Percentiles rank a stretch among this genome's conserved stretches.
Evolutionary conservation across 177 flowering plant species (phyloP).

Genomic region (Telopea speciosissima): DNA sequence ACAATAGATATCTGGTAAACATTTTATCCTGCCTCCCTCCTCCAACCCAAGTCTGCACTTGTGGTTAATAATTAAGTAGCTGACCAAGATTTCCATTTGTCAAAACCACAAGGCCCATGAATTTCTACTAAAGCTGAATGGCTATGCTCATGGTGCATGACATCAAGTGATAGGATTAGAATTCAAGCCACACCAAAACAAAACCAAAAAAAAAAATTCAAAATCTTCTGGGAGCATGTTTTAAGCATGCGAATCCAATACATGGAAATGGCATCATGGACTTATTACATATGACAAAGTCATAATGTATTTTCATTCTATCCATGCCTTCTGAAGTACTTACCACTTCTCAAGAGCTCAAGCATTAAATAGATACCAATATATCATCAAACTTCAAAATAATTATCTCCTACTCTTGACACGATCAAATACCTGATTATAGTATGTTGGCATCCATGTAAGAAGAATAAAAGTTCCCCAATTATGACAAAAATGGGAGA

Average conservation of each 20-base stretch:
- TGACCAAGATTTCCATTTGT: too few species aligned
- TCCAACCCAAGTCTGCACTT: background rate
- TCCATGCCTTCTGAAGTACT: background rate
- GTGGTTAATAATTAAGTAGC: too few species aligned
- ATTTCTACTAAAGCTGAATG: too few species aligned
- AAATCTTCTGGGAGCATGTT: background rate
- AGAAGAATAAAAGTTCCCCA: constrained; percentile 99
- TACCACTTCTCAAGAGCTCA: background rate
- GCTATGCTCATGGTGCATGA: too few species aligned
- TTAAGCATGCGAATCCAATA: background rate
- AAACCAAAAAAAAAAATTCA: too few species aligned
- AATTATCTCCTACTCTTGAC: background rate
- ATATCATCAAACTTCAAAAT: background rate
- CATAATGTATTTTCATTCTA: background rate
- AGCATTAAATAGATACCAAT: background rate
- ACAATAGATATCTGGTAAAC: too few species aligned
- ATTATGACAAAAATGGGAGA: constrained; percentile 97
- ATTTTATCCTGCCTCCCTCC: background rate
- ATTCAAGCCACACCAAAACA: too few species aligned
- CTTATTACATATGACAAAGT: background rate
- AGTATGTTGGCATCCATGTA: constrained; percentile 99
- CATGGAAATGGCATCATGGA: background rate
- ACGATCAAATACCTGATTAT: constrained; percentile 69
- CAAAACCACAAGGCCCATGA: too few species aligned
- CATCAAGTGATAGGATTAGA: too few species aligned